phyloP scores from a whole-genome alignment of 257 asterid genomes.

The Sherardia arvensis region DNA sequence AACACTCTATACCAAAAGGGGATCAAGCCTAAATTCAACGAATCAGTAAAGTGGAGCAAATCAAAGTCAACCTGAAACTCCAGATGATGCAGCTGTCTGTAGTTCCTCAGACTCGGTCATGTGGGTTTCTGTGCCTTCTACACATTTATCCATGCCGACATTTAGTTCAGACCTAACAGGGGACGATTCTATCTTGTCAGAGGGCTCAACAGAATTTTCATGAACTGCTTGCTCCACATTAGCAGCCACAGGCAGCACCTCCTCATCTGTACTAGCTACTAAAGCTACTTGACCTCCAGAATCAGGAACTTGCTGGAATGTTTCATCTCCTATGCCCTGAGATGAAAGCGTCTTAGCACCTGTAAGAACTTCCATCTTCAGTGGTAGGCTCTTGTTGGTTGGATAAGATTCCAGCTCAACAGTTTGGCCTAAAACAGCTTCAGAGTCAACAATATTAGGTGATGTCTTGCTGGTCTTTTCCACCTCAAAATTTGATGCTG shows the following conservation, averaged over 20 bases:
- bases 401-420: conserved; percentile 17
- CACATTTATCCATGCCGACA: conserved; percentile 22
- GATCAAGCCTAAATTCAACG: not conserved
- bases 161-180: conserved; percentile 13
- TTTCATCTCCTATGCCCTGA: conserved; percentile 1
- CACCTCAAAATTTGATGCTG: conserved; percentile 41
- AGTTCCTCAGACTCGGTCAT: conserved; percentile 19
- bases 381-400: conserved; percentile 16
- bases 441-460: conserved; percentile 13
- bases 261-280: conserved; percentile 11
- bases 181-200: conserved; percentile 18
- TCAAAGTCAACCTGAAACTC: conserved; percentile 15
- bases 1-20: not conserved
- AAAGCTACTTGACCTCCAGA: conserved; percentile 11
- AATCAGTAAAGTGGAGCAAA: conserved; percentile 11
- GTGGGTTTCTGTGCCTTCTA: conserved; percentile 27
- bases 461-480: conserved; percentile 25
- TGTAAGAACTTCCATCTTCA: not conserved
- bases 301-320: conserved; percentile 12
- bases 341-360: conserved; percentile 5
- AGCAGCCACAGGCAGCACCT: conserved; percentile 19
- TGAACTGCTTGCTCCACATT: conserved; percentile 21
- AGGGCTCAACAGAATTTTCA: conserved; percentile 16
- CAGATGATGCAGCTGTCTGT: conserved; percentile 9
- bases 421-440: conserved; percentile 16